Evolutionary conservation across 2,329 filamentous ascomycete species (phyloP), one percentile per base, ranked within the genome.

Genomic region (Malbranchea zuffiana): DNA sequence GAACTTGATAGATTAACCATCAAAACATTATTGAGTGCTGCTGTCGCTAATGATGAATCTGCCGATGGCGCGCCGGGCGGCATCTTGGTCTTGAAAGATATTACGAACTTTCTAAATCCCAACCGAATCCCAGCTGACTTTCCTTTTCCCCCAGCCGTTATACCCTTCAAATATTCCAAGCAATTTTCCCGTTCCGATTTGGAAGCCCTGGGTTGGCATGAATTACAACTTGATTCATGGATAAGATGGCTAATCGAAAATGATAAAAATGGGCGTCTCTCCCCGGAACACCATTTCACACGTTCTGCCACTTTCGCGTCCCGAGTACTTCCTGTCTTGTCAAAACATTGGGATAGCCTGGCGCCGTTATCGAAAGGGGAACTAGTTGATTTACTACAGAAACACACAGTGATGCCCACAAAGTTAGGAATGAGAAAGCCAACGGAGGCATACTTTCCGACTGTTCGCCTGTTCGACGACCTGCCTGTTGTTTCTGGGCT

Each of bases 381-480:
- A 0, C 68, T 93, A 3, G 62, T 74, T 5, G 65, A 72, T 11
- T 60, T 85, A 3, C 64, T 96, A 3, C 72, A 76, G 36, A 64
- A 71, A 2, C 69, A 80, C 33, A 73, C 84, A 0, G 73, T 93
- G 18, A 83, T 98, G 53, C 90, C 90, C 0, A 96, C 90, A 0
- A 95, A 85, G 54, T 62, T 79, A 46, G 90, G 90, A 5, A 92
- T 98, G 87, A 80, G 69, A 49, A 82, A 74, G 47, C 90, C 90
- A 3, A 63, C 67, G 3, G 86, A 96, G 46, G 79, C 90, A 0
- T 98, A 95, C 58, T 95, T 98, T 52, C 77, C 83, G 2, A 81
- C 76, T n/a, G 90, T 98, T 24, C 90, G 85, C 55, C 67, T 98
- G 0, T 98, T 98, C 52, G 86, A 95, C 44, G 90, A 98, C 54